Evolutionary conservation across 371 early-diverging fungal species (phyloP).

Genomic region (Thermomucor indicae-seudaticae): DNA sequence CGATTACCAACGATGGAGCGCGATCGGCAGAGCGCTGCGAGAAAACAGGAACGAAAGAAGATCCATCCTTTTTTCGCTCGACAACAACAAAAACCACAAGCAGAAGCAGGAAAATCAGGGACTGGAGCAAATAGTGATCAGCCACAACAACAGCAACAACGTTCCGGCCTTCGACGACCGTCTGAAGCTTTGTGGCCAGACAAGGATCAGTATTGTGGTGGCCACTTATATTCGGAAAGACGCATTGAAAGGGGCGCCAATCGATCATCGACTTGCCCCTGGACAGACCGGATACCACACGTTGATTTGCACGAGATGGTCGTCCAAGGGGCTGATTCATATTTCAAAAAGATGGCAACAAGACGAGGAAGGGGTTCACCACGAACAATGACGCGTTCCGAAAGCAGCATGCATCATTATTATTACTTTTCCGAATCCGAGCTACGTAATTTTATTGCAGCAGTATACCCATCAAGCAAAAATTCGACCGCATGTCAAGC

Average conservation of each 20-base stretch:
- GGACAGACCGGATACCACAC: not conserved
- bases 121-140: not conserved
- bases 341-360: not conserved
- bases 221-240: no score
- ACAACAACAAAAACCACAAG: not conserved
- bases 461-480: not conserved
- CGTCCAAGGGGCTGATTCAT: no score
- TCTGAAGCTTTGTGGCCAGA: conserved; percentile 6
- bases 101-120: not conserved
- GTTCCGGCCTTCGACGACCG: not conserved
- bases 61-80: conserved; percentile 1
- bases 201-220: conserved; percentile 1
- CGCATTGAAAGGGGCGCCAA: no score
- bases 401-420: no score
- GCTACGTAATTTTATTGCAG: conserved; percentile 2
- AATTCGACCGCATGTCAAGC: conserved; percentile 2
- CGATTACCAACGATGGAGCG: not conserved
- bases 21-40: not conserved
- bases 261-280: not conserved
- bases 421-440: no score
- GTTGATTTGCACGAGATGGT: no score
- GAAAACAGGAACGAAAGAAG: not conserved
- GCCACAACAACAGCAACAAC: not conserved
- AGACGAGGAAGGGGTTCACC: not conserved
- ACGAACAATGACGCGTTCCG: no score